Percentiles rank a stretch among this genome's conserved stretches.
Conservation (phyloP, 2,329 filamentous ascomycete species). For the Aphanocladium album region DNA sequence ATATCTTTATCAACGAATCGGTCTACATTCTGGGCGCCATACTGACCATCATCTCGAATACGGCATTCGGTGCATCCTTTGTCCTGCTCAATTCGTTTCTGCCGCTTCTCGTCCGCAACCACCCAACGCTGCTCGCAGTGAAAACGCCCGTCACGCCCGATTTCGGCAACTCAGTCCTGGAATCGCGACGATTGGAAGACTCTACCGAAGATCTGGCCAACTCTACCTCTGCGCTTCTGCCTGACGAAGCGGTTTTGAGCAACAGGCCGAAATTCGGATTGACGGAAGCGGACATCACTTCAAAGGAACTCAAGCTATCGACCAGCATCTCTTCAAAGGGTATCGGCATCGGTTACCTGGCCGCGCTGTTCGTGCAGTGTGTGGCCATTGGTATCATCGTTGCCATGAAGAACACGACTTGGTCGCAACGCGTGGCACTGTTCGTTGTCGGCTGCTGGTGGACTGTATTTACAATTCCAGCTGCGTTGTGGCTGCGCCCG, state of each 20-base stretch:
- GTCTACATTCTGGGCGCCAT: slow-evolving; percentile 78
- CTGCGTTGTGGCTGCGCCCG: slow-evolving; percentile 79
- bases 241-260: slow-evolving; percentile 24
- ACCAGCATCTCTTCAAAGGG: slow-evolving; percentile 89
- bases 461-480: slow-evolving; percentile 84
- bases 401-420: slow-evolving; percentile 68
- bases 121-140: slow-evolving; percentile 50
- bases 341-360: slow-evolving; percentile 89
- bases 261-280: slow-evolving; percentile 31
- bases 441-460: slow-evolving; percentile 90
- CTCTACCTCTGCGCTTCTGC: slow-evolving; percentile 45
- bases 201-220: slow-evolving; percentile 30
- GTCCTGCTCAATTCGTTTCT: slow-evolving; percentile 94
- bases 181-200: slow-evolving; percentile 32
- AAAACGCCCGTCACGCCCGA: slow-evolving; percentile 25
- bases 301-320: slow-evolving; percentile 70
- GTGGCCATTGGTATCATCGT: slow-evolving; percentile 73
- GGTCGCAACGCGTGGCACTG: slow-evolving; percentile 80
- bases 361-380: slow-evolving; percentile 79
- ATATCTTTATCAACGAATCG: slow-evolving; percentile 69
- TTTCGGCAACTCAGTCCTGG: slow-evolving; percentile 25
- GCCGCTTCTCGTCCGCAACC: slow-evolving; percentile 82
- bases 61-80: slow-evolving; percentile 90
- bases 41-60: slow-evolving; percentile 85
- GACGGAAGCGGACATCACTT: slow-evolving; percentile 48